Base-by-base conservation (phyloP, 192 early-diverging fungal genomes). In the Coemansia sp. region DNA sequence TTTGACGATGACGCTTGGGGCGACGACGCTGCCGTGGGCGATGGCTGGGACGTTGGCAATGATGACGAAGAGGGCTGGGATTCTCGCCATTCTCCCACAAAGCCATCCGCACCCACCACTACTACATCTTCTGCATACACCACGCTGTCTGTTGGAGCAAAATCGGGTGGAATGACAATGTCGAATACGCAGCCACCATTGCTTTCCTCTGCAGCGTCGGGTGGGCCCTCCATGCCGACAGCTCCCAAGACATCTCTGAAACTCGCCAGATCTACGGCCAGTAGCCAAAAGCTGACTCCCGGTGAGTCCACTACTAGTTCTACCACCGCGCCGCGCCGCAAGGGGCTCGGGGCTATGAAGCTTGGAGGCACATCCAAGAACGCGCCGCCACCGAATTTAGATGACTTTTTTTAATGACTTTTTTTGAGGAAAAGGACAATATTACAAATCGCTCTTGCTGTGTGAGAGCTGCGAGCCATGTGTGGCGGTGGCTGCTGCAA, bases 301-400 rank as follows among this genome's bases (percentile, higher is more conserved):
- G 27, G 43, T 10, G 26, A 55, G 24, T 24, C 53, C 11, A n/a
- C 64, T 9, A 15, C 65, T 14, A 15, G 8, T 3, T 3, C 42
- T 26, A 42, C 65, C 11, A 38, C 32, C n/a, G 36, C 33, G 21
- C 55, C 60, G 36, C 60, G 68, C 19, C 74, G 74, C 48, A 76
- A 70, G 54, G 74, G 74, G 1, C 57, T 76, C 15, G 74, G 74
- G 9, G 74, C 74, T 1, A 76, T 76, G 74, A 76, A 76, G 53
- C 67, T 76, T 15, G 46, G 46, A 26, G 46, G 46, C 2, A 63
- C 41, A 32, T 44, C 67, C 17, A 76, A 76, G 46, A 63, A 36
- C 15, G 54, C 55, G 19, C 27, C 60, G 2, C 48, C 58, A 8
- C 53, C 50, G 0, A 48, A 48, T 17, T 3, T 48, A 48, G 64